Evolutionary conservation across 2,329 filamentous ascomycete species (phyloP).

Genomic region (Sporothrix brasiliensis): DNA sequence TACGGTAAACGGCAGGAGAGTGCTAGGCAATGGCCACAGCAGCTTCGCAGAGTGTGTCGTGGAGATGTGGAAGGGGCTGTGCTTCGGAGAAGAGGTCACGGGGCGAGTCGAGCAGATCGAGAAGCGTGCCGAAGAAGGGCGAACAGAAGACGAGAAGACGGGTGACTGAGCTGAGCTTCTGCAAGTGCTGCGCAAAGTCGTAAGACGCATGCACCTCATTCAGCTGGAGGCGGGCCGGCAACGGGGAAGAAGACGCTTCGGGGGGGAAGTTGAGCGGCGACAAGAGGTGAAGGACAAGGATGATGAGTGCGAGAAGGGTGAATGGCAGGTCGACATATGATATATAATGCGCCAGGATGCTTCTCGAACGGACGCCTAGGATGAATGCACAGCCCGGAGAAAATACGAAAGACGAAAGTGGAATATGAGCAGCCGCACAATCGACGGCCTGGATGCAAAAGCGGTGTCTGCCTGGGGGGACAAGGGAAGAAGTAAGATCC

Average conservation of each 20-base stretch:
- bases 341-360: neutral
- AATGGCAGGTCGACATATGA: neutral
- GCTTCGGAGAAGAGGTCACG: slow-evolving; percentile 1
- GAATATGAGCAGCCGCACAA: neutral
- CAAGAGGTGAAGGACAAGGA: neutral
- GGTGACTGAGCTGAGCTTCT: slow-evolving; percentile 31
- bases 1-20: slow-evolving; percentile 5
- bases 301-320: neutral
- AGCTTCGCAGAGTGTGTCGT: neutral
- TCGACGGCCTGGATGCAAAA: slow-evolving; percentile 10
- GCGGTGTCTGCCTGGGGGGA: slow-evolving; percentile 5
- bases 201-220: slow-evolving; percentile 33
- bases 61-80: neutral
- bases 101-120: neutral
- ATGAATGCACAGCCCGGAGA: neutral
- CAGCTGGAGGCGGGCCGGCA: slow-evolving; percentile 27
- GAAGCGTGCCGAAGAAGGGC: neutral
- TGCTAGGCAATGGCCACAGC: neutral
- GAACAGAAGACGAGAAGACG: neutral
- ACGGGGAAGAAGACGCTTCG: neutral
- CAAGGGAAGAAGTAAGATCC: neutral
- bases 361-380: neutral
- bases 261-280: neutral
- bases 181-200: slow-evolving; percentile 36
- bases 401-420: neutral